Percentiles rank a stretch among this genome's conserved stretches.
phyloP scores from a whole-genome alignment of 2,329 filamentous ascomycete genomes.

The Penicillium glabrum region DNA sequence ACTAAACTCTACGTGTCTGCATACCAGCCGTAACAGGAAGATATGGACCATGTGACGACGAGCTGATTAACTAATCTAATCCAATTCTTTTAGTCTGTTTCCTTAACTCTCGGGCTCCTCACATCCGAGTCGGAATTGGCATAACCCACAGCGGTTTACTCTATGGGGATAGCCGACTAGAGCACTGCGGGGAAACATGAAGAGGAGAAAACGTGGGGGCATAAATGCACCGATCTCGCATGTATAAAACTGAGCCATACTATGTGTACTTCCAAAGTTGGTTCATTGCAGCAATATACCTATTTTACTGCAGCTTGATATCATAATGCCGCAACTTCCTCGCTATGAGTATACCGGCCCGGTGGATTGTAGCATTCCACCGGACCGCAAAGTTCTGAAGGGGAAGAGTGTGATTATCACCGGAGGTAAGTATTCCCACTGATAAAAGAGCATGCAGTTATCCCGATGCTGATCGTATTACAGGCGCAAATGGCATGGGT shows the following conservation, averaged over 20 bases:
- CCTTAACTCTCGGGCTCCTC: not conserved
- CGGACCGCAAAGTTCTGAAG: constrained; percentile 40
- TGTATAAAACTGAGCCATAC: not conserved
- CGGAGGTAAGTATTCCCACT: too few species aligned
- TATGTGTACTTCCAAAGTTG: too few species aligned
- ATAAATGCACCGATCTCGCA: not conserved
- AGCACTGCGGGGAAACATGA: not conserved
- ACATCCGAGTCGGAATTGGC: not conserved
- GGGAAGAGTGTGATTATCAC: constrained; percentile 22
- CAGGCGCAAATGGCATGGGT: constrained; percentile 9
- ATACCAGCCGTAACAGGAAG: too few species aligned
- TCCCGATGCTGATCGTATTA: constrained; percentile 36
- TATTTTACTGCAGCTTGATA: not conserved
- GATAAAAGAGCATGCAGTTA: too few species aligned
- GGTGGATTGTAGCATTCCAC: not conserved
- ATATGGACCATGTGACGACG: not conserved
- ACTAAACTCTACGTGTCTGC: too few species aligned
- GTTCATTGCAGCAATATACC: not conserved
- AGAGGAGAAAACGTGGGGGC: not conserved
- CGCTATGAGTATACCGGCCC: constrained; percentile 7
- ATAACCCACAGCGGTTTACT: constrained; percentile 3
- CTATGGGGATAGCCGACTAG: constrained; percentile 1
- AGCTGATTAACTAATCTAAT: not conserved
- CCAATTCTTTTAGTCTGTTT: not conserved
- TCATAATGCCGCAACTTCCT: constrained; percentile 5